These are phyloP conservation scores for Diospyros lotus DNA, from an alignment of 148 eudicot genomes.

Conservation along the genomic window DNA sequence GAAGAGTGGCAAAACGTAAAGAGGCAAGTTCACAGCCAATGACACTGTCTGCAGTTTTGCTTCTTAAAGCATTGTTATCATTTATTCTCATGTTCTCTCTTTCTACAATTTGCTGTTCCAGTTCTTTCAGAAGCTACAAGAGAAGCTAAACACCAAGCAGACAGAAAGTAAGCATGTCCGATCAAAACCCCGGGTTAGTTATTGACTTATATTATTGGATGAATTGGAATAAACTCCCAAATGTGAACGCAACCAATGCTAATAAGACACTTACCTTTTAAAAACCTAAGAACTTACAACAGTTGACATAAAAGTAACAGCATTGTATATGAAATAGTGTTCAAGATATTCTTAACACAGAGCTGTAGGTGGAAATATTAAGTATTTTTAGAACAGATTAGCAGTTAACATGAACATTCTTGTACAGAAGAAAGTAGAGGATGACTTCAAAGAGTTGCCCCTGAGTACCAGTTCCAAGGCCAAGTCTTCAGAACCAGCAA, in stretches of 20 bases:
- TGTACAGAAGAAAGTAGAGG: conserved; percentile 23
- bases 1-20: conserved; percentile 70
- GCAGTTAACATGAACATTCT: neutral
- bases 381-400: neutral
- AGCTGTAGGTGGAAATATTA: too few relatives aligned
- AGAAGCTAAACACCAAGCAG: conserved; percentile 38
- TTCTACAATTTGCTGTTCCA: conserved; percentile 15
- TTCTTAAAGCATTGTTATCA: neutral
- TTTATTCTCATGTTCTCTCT: conserved; percentile 9
- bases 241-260: neutral
- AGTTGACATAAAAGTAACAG: neutral
- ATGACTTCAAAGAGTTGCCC: conserved; percentile 10
- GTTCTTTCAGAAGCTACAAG: conserved; percentile 61
- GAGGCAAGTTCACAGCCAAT: conserved; percentile 41
- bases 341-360: neutral
- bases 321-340: neutral
- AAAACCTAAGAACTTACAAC: neutral
- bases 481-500: conserved; percentile 9
- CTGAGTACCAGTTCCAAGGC: conserved; percentile 14
- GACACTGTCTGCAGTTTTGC: neutral
- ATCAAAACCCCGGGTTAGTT: conserved; percentile 50
- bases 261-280: neutral
- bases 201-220: neutral
- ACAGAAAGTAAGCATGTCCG: conserved; percentile 35
- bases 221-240: neutral